A percentile compares a stretch with the other conserved stretches of the same genome.
These are phyloP conservation scores for Solanum pimpinellifolium DNA, from an alignment of 257 asterid species.

Conservation along the genomic window DNA sequence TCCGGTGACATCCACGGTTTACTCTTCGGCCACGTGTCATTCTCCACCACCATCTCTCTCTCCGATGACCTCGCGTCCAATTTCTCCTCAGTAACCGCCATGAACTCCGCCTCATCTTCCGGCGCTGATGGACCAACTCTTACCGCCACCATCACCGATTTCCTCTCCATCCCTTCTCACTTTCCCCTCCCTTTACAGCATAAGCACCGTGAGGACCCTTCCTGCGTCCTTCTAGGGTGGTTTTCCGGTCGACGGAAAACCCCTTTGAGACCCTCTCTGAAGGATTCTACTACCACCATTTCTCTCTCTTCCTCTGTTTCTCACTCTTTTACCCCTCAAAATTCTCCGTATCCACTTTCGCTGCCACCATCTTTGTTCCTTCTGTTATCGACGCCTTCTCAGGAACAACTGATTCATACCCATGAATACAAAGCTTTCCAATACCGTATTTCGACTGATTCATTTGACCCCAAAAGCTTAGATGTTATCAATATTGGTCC, in stretches of 20 bases:
- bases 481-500: conserved; percentile 75
- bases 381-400: conserved; percentile 68
- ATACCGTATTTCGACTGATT: conserved; percentile 12
- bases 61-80: conserved; percentile 40
- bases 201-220: neutral
- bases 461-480: conserved; percentile 56
- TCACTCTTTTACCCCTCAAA: conserved; percentile 29
- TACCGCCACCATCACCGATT: conserved; percentile 52
- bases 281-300: conserved; percentile 30
- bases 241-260: conserved; percentile 44
- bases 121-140: conserved; percentile 21
- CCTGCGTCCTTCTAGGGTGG: conserved; percentile 30
- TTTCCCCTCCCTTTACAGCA: conserved; percentile 32
- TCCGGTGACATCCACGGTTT: conserved; percentile 68
- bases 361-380: conserved; percentile 65
- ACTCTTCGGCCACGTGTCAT: conserved; percentile 52
- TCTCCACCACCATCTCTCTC: conserved; percentile 40
- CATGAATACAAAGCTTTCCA: conserved; percentile 73
- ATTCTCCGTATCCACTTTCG: conserved; percentile 25
- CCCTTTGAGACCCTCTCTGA: conserved; percentile 29
- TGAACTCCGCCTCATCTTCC: neutral
- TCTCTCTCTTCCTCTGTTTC: conserved; percentile 36
- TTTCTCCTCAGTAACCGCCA: conserved; percentile 4
- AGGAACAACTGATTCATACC: conserved; percentile 72
- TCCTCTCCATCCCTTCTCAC: conserved; percentile 55